Percentiles rank a stretch among this genome's conserved stretches.
phyloP scores from a whole-genome alignment of 2,329 filamentous ascomycete genomes.

The Xylaria sp. region DNA sequence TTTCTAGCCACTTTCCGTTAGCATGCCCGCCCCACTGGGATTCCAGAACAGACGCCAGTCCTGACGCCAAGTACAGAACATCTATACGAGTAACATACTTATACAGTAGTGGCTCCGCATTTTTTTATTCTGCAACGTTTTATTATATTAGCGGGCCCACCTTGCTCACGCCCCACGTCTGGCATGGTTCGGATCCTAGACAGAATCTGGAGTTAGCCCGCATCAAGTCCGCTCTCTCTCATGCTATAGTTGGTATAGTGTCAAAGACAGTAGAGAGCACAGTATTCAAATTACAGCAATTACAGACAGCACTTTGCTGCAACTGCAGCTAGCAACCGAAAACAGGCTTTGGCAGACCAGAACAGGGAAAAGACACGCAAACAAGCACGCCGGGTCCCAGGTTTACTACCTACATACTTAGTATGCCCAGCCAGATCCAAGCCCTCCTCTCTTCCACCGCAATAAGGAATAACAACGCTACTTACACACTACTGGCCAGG shows the following conservation, averaged over 20 bases:
- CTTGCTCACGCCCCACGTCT: conserved; percentile 4
- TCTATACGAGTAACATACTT: neutral
- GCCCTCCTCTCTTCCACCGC: neutral
- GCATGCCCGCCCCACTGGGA: neutral
- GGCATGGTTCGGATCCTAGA: conserved; percentile 16
- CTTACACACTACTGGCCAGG: conserved; percentile 1
- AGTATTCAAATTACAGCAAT: neutral
- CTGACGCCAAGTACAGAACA: neutral
- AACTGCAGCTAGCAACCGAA: neutral
- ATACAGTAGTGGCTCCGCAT: too few species aligned
- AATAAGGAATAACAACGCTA: neutral
- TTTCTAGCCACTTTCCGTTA: conserved; percentile 1
- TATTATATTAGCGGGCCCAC: conserved; percentile 25
- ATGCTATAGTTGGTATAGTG: too few species aligned
- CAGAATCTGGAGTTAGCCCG: conserved; percentile 17
- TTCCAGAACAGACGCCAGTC: conserved; percentile 8
- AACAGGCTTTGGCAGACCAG: conserved; percentile 2
- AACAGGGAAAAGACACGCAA: conserved; percentile 1
- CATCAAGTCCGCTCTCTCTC: conserved; percentile 9
- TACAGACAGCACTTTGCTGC: neutral
- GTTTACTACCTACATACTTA: neutral
- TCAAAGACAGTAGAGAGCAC: neutral
- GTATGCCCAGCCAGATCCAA: neutral
- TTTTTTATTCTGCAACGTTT: conserved; percentile 28
- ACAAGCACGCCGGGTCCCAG: conserved; percentile 1